Base-by-base conservation (phyloP, 1,139 yeast species). In the Debaryomycetaceae sp. region DNA sequence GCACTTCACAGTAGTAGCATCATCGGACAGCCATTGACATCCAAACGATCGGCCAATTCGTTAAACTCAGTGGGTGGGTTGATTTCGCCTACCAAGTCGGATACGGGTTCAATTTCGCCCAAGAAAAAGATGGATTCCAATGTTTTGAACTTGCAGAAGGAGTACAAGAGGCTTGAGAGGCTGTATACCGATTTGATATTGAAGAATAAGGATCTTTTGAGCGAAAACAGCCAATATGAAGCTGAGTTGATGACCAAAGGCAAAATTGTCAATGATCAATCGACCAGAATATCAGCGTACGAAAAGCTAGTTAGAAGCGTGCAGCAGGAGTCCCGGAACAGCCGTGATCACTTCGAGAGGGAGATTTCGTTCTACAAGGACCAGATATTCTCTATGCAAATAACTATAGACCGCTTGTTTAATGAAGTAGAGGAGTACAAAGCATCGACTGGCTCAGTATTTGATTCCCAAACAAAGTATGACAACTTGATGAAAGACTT, bases 401-500 rank as follows among this genome's bases (percentile, higher is more conserved):
- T 51, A 14, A 66, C 67, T 44, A 58, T 68, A 22, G 53, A 56
- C 30, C 60, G 58, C 39, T 53, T 70, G 41, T 54, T 58, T 24
- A 48, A 51, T 20, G 70, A 66, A 44, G 47, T 63, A 23, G 57
- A 53, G 27, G 52, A 37, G 22, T 54, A 50, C 8, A 44, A 47
- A 22, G 46, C 39, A n/a, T 42, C 39, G 31, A 36, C 36, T 11
- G 24, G 43, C 6, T 22, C 24, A 23, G 36, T 37, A 6, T 33
- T 31, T 22, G 49, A 48, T 20, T 43, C 49, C 23, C 36, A 59
- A 27, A 59, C 57, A 8, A 66, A 63, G 49, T 70, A 66, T 55
- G 57, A 62, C 43, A 60, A 64, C 43, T 54, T 74, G 35, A 46
- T 63, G 38, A 71, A 61, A 50, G 74, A 65, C 57, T 75, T 53